Conservation (phyloP, 495 filamentous ascomycete species). For the Penicillium turbatum region DNA sequence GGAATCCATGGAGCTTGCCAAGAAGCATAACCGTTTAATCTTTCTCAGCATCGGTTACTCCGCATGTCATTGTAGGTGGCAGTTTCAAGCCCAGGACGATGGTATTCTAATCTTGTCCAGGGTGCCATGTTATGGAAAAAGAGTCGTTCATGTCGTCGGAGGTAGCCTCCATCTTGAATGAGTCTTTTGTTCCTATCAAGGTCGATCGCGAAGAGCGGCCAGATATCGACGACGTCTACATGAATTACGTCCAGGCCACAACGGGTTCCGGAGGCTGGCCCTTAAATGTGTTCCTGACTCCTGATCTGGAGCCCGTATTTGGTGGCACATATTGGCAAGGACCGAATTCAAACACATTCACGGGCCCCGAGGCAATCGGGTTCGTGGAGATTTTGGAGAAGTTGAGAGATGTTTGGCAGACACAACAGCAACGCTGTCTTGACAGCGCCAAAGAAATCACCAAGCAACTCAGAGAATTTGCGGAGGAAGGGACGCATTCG, state of each 20-base stretch:
- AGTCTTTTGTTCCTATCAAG: slow-evolving; percentile 85
- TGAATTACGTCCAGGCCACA: slow-evolving; percentile 96
- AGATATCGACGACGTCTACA: slow-evolving; percentile 93
- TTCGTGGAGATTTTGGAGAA: slow-evolving; percentile 83
- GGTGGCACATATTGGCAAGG: slow-evolving; percentile 97
- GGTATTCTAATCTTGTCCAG: slow-evolving; percentile 37
- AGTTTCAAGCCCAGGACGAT: too few relatives aligned
- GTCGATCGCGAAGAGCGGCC: slow-evolving; percentile 94
- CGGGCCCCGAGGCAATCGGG: slow-evolving; percentile 54
- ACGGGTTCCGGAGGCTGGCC: slow-evolving; percentile 94
- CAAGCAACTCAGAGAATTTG: slow-evolving; percentile 75
- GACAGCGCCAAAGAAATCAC: slow-evolving; percentile 79
- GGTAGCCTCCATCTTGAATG: slow-evolving; percentile 78
- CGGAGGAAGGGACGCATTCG: slow-evolving; percentile 75
- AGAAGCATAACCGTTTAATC: slow-evolving; percentile 74
- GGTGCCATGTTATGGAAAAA: slow-evolving; percentile 90
- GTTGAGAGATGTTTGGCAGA: slow-evolving; percentile 74
- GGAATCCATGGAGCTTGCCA: slow-evolving; percentile 71
- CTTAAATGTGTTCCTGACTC: slow-evolving; percentile 92
- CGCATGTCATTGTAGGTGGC: slow-evolving; percentile 80
- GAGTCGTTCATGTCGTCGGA: slow-evolving; percentile 85
- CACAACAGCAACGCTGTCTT: slow-evolving; percentile 74
- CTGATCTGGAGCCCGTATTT: slow-evolving; percentile 87
- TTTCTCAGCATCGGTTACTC: slow-evolving; percentile 96
- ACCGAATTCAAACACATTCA: slow-evolving; percentile 51